phyloP scores from a whole-genome alignment of 2,329 filamentous ascomycete genomes.

The Cladosporium colombiae region DNA sequence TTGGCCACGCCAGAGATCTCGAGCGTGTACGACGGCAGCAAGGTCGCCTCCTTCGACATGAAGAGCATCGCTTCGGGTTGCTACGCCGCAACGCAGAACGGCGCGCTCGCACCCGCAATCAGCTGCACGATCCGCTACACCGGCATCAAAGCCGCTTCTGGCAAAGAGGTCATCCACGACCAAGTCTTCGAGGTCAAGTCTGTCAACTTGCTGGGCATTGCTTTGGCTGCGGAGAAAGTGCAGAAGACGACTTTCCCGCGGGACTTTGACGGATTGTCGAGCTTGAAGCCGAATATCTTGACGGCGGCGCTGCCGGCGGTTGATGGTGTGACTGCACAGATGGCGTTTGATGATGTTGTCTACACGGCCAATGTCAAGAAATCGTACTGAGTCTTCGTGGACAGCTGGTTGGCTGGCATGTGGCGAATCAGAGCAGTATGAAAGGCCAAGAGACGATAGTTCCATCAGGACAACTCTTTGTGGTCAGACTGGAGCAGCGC shows the following conservation, averaged over 20 bases:
- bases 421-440: too few relatives aligned
- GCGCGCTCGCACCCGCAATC: background rate
- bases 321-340: background rate
- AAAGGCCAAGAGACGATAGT: too few relatives aligned
- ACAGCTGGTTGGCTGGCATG: background rate
- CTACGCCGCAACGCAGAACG: background rate
- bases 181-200: background rate
- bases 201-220: background rate
- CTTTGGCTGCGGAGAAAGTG: background rate
- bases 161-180: background rate
- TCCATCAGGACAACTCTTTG: too few relatives aligned
- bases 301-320: background rate
- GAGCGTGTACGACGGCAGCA: background rate
- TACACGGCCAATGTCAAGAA: background rate
- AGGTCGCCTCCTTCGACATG: background rate
- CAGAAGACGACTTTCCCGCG: background rate
- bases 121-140: background rate
- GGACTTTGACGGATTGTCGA: background rate
- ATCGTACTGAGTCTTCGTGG: too few relatives aligned
- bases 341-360: background rate
- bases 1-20: background rate
- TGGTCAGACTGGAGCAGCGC: too few relatives aligned
- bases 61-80: background rate
- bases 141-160: background rate
- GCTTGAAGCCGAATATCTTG: background rate